These are phyloP conservation scores for Uromyces viciae-fabae DNA, from an alignment of 1,284 basidiomycete species.

Conservation along the genomic window DNA sequence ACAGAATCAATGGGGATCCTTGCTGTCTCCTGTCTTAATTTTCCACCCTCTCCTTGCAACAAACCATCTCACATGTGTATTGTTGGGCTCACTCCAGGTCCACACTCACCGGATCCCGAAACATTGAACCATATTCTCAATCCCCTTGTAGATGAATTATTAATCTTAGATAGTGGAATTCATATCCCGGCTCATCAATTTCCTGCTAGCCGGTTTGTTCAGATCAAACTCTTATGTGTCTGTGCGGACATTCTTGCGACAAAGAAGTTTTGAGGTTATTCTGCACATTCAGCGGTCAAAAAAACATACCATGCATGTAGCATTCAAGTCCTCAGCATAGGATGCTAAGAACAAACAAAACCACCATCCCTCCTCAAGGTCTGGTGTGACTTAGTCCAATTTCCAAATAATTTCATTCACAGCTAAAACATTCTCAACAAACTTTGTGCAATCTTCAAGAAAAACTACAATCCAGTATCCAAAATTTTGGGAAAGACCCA, in stretches of 20 bases:
- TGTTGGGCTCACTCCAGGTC: neutral
- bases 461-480: constrained; percentile 15
- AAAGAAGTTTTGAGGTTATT: constrained; percentile 4
- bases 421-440: constrained; percentile 23
- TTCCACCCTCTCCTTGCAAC: neutral
- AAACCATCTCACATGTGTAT: neutral
- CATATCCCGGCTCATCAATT: neutral
- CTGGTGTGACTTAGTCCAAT: constrained; percentile 23
- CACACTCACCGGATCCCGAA: neutral
- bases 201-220: neutral
- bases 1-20: neutral
- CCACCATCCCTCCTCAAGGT: too few relatives aligned
- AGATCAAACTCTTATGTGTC: neutral
- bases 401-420: constrained; percentile 25
- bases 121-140: constrained; percentile 19
- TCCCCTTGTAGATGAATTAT: constrained; percentile 20
- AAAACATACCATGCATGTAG: too few relatives aligned
- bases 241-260: neutral
- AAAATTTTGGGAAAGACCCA: constrained; percentile 24
- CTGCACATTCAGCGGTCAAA: neutral
- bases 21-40: constrained; percentile 20
- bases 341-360: too few relatives aligned
- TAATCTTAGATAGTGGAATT: neutral
- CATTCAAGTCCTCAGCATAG: too few relatives aligned
- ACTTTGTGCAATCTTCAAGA: constrained; percentile 31